These are phyloP conservation scores for Polytrichum formosum DNA, from an alignment of 225 moss, liverwort and hornwort genomes.

Conservation along the genomic window DNA sequence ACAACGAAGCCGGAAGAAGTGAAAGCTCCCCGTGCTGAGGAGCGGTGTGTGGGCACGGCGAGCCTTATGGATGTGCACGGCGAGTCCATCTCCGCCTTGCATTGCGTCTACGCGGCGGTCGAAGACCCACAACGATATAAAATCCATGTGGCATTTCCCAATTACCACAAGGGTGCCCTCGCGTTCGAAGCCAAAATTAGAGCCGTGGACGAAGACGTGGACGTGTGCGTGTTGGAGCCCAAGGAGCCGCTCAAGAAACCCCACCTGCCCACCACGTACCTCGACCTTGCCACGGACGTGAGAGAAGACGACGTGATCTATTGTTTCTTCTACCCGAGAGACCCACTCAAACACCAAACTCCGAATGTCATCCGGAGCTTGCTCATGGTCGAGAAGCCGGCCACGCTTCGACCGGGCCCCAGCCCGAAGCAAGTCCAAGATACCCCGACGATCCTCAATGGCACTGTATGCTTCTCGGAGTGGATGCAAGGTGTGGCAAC, in stretches of 20 bases:
- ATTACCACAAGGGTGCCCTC: slow-evolving; percentile 32
- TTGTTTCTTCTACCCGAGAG: slow-evolving; percentile 48
- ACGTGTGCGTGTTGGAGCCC: slow-evolving; percentile 52
- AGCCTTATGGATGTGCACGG: slow-evolving; percentile 52
- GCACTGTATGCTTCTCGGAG: slow-evolving; percentile 46
- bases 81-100: slow-evolving; percentile 42
- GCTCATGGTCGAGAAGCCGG: slow-evolving; percentile 11
- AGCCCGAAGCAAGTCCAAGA: slow-evolving; percentile 7
- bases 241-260: slow-evolving; percentile 27
- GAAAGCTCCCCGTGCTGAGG: not conserved
- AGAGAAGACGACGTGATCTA: slow-evolving; percentile 44
- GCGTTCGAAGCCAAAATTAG: slow-evolving; percentile 36
- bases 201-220: slow-evolving; percentile 34
- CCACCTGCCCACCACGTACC: slow-evolving; percentile 30
- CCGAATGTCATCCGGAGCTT: slow-evolving; percentile 23
- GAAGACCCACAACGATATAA: slow-evolving; percentile 36
- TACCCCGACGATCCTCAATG: slow-evolving; percentile 22
- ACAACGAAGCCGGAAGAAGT: slow-evolving; percentile 20
- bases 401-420: not conserved
- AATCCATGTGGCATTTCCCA: slow-evolving; percentile 38
- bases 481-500: slow-evolving; percentile 62
- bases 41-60: slow-evolving; percentile 36
- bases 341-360: slow-evolving; percentile 41
- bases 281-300: slow-evolving; percentile 53
- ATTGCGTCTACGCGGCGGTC: slow-evolving; percentile 43